phyloP scores from a whole-genome alignment of 2,329 filamentous ascomycete species.

The Nothomitra cinnamomea region DNA sequence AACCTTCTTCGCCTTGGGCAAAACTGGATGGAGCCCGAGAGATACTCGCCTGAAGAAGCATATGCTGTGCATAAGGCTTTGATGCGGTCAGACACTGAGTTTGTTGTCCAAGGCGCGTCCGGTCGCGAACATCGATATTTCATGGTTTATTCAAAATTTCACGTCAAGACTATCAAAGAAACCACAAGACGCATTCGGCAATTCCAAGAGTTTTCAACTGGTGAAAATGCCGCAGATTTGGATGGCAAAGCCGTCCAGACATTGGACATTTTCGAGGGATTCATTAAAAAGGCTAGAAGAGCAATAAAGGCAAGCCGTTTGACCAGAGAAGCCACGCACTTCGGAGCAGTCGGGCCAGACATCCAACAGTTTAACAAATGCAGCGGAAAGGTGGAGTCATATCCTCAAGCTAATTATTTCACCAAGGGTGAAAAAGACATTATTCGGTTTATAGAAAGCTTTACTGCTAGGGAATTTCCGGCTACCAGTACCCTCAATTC shows the following conservation, averaged over 20 bases:
- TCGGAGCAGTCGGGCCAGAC: conserved; percentile 19
- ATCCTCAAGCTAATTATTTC: background rate
- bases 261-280: conserved; percentile 16
- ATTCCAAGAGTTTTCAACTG: conserved; percentile 23
- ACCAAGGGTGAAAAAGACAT: conserved; percentile 35
- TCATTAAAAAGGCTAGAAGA: conserved; percentile 23
- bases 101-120: conserved; percentile 35
- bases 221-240: too few relatives aligned
- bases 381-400: background rate
- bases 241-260: too few relatives aligned
- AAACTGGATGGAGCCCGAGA: conserved; percentile 15
- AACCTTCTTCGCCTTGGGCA: conserved; percentile 19
- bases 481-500: conserved; percentile 36
- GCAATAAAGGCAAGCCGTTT: conserved; percentile 24
- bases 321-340: conserved; percentile 19
- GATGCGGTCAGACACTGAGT: conserved; percentile 40
- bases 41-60: conserved; percentile 32
- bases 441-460: conserved; percentile 52
- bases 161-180: conserved; percentile 33
- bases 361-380: background rate
- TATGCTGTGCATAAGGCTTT: conserved; percentile 57
- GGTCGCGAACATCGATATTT: conserved; percentile 40
- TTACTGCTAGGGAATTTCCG: conserved; percentile 40
- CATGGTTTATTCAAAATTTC: conserved; percentile 39
- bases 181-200: conserved; percentile 36